These are phyloP conservation scores for Tephrocybe rancida DNA, from an alignment of 768 basidiomycete species.

Conservation along the genomic window DNA sequence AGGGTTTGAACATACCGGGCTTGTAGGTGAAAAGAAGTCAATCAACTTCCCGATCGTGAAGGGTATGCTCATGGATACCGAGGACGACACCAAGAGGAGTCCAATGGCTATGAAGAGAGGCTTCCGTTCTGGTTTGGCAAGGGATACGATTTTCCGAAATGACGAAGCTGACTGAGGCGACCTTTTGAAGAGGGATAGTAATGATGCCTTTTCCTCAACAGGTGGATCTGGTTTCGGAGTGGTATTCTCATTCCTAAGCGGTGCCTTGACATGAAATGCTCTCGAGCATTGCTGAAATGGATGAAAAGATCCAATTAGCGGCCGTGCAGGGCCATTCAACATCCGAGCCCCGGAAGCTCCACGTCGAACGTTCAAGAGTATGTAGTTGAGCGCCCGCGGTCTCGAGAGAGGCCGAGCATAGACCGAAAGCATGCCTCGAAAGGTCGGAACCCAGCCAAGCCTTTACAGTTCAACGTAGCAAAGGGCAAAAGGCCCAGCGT, in stretches of 20 bases:
- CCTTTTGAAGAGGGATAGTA: constrained; percentile 33
- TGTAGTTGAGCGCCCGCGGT: constrained; percentile 3
- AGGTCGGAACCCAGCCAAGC: constrained; percentile 10
- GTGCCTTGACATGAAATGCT: constrained; percentile 9
- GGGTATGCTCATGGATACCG: constrained; percentile 91
- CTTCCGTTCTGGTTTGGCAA: constrained; percentile 83
- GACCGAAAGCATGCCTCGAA: constrained; percentile 13
- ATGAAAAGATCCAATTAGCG: neutral
- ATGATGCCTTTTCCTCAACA: constrained; percentile 6
- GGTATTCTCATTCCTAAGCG: constrained; percentile 6
- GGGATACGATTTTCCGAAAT: constrained; percentile 70
- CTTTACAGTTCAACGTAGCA: constrained; percentile 8
- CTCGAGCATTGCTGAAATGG: constrained; percentile 1
- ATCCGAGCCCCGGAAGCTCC: neutral
- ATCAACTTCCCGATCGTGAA: constrained; percentile 93
- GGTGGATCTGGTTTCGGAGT: neutral
- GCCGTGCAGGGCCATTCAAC: neutral
- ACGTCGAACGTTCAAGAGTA: constrained; percentile 10
- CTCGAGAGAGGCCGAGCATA: constrained; percentile 15
- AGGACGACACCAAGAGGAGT: constrained; percentile 82
- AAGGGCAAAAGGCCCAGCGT: constrained; percentile 7
- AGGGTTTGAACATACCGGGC: constrained; percentile 56
- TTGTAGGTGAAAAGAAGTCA: constrained; percentile 81
- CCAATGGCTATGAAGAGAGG: constrained; percentile 77
- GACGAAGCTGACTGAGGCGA: constrained; percentile 56